Conservation (phyloP, 2,329 filamentous ascomycete genomes). For the Blastomyces emzantsi region DNA sequence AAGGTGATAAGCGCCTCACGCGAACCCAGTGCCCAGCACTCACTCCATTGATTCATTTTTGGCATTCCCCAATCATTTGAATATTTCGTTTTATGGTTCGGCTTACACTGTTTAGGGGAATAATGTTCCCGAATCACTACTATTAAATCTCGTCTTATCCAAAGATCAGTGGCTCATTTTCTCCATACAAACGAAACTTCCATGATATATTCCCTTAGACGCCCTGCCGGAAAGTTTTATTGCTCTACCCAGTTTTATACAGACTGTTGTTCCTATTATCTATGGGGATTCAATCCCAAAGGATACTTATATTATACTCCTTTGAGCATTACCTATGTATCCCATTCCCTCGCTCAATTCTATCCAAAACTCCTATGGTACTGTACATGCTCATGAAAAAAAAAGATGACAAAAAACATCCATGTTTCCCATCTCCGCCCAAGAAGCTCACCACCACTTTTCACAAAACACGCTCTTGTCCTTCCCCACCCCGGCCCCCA, state of each 20-base stretch:
- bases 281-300: not conserved
- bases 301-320: not conserved
- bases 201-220: not conserved
- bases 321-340: not conserved
- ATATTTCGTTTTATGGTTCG: not conserved
- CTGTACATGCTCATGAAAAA: too few species aligned
- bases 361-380: not conserved
- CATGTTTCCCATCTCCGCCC: not conserved
- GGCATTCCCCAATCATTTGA: not conserved
- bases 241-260: not conserved
- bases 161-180: not conserved
- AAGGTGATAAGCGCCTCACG: not conserved
- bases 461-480: conserved; percentile 39
- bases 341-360: not conserved
- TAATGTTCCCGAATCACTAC: not conserved
- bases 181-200: not conserved
- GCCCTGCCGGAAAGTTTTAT: not conserved
- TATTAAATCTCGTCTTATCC: not conserved
- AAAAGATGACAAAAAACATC: not conserved
- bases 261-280: not conserved
- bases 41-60: not conserved
- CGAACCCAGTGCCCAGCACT: not conserved
- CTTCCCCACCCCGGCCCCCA: conserved; percentile 33
- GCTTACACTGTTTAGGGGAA: not conserved
- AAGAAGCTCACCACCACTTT: conserved; percentile 16